Percentiles rank a stretch among this genome's conserved stretches.
These are phyloP conservation scores for Ophiostoma montium DNA, from an alignment of 2,329 filamentous ascomycete species.

Conservation along the genomic window DNA sequence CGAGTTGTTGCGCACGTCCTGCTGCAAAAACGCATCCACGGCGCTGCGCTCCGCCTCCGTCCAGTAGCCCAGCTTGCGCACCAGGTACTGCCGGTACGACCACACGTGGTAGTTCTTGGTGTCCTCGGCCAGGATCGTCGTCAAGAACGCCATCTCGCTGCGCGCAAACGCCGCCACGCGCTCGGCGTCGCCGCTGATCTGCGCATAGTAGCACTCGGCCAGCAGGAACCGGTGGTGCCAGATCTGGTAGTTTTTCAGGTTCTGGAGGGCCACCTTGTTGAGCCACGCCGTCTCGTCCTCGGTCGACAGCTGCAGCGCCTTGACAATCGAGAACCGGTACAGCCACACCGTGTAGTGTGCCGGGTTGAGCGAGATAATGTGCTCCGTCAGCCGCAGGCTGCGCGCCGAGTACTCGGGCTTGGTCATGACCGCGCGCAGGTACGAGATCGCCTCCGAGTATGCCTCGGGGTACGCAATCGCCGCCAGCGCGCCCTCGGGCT, in stretches of 20 bases:
- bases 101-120: slow-evolving; percentile 98
- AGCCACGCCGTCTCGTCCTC: slow-evolving; percentile 71
- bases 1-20: slow-evolving; percentile 88
- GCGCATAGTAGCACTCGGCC: slow-evolving; percentile 40
- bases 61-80: slow-evolving; percentile 53
- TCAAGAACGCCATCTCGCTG: slow-evolving; percentile 63
- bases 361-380: slow-evolving; percentile 85
- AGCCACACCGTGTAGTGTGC: slow-evolving; percentile 99
- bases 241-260: slow-evolving; percentile 98
- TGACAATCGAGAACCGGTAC: slow-evolving; percentile 71
- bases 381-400: slow-evolving; percentile 67
- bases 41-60: slow-evolving; percentile 49
- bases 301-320: slow-evolving; percentile 50
- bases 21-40: slow-evolving; percentile 56
- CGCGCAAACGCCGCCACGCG: slow-evolving; percentile 42
- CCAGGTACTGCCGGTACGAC: slow-evolving; percentile 73
- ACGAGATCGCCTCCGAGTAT: slow-evolving; percentile 85
- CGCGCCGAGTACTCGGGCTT: slow-evolving; percentile 69
- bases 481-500: slow-evolving; percentile 75
- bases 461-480: slow-evolving; percentile 81
- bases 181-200: slow-evolving; percentile 46
- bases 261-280: slow-evolving; percentile 64
- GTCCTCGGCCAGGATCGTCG: slow-evolving; percentile 68
- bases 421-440: slow-evolving; percentile 88
- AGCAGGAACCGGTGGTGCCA: slow-evolving; percentile 66